Conservation (phyloP, 371 early-diverging fungal genomes). For the Mortierella sp. region DNA sequence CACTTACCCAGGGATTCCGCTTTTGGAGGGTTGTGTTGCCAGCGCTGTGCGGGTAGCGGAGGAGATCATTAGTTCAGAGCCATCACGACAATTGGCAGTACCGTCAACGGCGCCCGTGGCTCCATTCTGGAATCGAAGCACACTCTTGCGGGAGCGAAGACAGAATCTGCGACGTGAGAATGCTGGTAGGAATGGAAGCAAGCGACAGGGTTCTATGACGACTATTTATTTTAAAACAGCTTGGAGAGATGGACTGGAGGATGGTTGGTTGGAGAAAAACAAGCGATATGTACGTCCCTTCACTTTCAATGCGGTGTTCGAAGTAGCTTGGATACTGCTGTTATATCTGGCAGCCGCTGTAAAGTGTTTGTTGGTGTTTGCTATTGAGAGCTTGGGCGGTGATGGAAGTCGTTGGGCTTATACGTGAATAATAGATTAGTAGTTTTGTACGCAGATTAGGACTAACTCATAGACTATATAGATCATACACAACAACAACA, state of each 20-base stretch:
- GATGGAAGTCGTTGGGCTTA: slow-evolving; percentile 49
- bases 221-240: slow-evolving; percentile 33
- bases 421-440: slow-evolving; percentile 15
- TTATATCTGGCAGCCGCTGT: slow-evolving; percentile 35
- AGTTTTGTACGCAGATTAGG: too few species aligned
- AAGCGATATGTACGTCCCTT: not conserved
- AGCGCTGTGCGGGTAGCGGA: slow-evolving; percentile 76
- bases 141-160: slow-evolving; percentile 22
- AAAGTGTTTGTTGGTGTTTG: slow-evolving; percentile 45
- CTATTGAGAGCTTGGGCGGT: slow-evolving; percentile 42
- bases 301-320: slow-evolving; percentile 5
- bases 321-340: slow-evolving; percentile 42
- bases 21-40: slow-evolving; percentile 91
- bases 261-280: slow-evolving; percentile 27
- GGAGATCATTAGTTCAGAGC: slow-evolving; percentile 45
- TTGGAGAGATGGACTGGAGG: slow-evolving; percentile 42
- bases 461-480: too few species aligned
- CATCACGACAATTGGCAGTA: slow-evolving; percentile 8
- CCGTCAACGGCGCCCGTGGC: slow-evolving; percentile 7
- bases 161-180: not conserved
- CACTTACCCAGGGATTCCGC: slow-evolving; percentile 86
- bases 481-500: too few species aligned
- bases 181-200: not conserved
- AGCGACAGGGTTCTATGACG: not conserved
- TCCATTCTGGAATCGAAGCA: slow-evolving; percentile 24